Evolutionary conservation across 371 early-diverging fungal species (phyloP), one percentile per base, ranked within the genome.

Genomic region (Zopfochytrium polystomum): DNA sequence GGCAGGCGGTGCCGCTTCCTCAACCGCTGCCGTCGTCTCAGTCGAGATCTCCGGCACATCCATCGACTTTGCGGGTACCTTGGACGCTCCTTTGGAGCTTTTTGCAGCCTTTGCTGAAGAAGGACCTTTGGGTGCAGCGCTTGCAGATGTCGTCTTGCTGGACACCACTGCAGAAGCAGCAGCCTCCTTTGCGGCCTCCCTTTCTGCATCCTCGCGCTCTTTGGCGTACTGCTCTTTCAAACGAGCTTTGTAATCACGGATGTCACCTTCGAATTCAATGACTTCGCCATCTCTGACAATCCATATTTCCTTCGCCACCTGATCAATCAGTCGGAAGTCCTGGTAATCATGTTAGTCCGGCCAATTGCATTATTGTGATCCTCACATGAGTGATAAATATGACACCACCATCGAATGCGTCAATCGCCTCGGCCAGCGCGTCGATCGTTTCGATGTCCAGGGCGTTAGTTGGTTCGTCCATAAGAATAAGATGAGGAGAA

Each of bases 401-500:
- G 26, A 82, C 77, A 44, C 69, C 79, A n/a, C 83, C 83, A 33
- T 78, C 70, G 65, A 65, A 82, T 27, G 67, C 73, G 32, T 75
- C 62, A 29, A 82, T 61, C 13, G 76, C 78, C 7, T 74, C 68
- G 0, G 73, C 71, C n/a, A 82, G 59, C 26, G 81, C 77, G 45
- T 78, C 78, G 52, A 82, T 80, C 11, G 72, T 76, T 50, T 77
- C 79, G 35, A 81, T 69, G 59, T 82, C 83, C 44, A 78, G 56
- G 42, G 69, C 63, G 63, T 90, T 93, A 11, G 88, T 89, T 42
- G 87, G 87, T 76, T 90, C 90, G 70, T 90, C 90, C 50, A 89
- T 76, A 42, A 88, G 74, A 34, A 92, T 60, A 65, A 92, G 73
- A 63, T 92, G 89, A 4, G 92, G 91, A 9, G 70, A 70, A 4